Conservation (phyloP, 768 basidiomycete species). For the Hypsizygus marmoreus region DNA sequence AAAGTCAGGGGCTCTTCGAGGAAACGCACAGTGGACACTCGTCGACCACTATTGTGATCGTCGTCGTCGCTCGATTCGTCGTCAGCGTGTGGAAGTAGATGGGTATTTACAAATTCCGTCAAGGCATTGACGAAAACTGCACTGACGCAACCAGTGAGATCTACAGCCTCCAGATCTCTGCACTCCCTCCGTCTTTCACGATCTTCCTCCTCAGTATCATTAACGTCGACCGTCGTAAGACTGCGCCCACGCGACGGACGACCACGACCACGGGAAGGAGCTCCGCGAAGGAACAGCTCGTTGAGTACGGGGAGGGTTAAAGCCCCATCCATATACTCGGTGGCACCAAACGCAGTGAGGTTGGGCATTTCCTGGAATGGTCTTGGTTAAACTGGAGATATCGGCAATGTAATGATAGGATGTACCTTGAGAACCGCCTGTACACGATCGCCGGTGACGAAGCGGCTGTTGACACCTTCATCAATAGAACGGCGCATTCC, state of each 20-base stretch:
- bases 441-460: slow-evolving; percentile 89
- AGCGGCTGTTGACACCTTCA: slow-evolving; percentile 86
- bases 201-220: slow-evolving; percentile 75
- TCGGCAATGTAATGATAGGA: slow-evolving; percentile 8
- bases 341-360: slow-evolving; percentile 86
- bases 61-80: slow-evolving; percentile 45
- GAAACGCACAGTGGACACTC: slow-evolving; percentile 30
- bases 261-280: slow-evolving; percentile 66
- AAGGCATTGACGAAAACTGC: slow-evolving; percentile 86
- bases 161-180: slow-evolving; percentile 83
- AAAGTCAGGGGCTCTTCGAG: slow-evolving; percentile 59
- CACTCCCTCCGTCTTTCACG: slow-evolving; percentile 72
- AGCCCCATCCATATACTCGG: slow-evolving; percentile 98
- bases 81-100: slow-evolving; percentile 49
- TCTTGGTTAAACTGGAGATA: slow-evolving; percentile 12
- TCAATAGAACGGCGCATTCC: slow-evolving; percentile 93
- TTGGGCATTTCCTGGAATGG: slow-evolving; percentile 80
- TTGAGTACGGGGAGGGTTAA: slow-evolving; percentile 82
- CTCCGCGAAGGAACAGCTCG: slow-evolving; percentile 88
- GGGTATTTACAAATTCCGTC: slow-evolving; percentile 74
- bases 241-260: slow-evolving; percentile 69
- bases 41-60: slow-evolving; percentile 30
- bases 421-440: slow-evolving; percentile 75
- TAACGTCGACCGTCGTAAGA: slow-evolving; percentile 41
- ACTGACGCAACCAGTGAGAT: slow-evolving; percentile 94